Base-by-base conservation (phyloP, 352 stramenopile genomes). In the Globisporangium cederbergense region DNA sequence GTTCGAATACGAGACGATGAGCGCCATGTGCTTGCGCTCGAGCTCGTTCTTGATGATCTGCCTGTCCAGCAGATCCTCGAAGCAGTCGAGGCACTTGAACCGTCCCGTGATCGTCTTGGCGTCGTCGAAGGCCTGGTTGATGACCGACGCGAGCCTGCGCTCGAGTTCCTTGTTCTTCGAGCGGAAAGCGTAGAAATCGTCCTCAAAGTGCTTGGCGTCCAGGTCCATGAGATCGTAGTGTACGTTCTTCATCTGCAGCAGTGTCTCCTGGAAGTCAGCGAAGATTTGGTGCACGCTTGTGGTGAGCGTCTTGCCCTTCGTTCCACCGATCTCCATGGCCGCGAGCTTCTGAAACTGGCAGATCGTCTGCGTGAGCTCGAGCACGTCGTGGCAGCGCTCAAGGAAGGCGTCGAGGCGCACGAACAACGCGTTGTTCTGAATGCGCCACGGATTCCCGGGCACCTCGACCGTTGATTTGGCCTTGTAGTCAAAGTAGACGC, bases 401-500 rank as follows among this genome's bases (percentile, higher is more conserved):
- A 97, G 76, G 70, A 97, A 97, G 14, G 81, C 78, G 60, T 98
- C 92, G 0, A 98, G 67, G 0, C 92, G 87, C 51, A 96, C 74
- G 62, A 98, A 98, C 1, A 98, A 50, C 13, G 91, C 90, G 54
- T 97, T 96, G 72, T 97, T 97, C 64, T 97, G 91, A 28, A 97
- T 86, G 2, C 83, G 78, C 91, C 92, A 98, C 25, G 88, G 87
- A 54, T 97, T 97, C 9, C 77, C 71, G 1, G 89, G 89, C 2
- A 91, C 88, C 38, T 97, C 87, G 0, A 76, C 70, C 4, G 81
- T 77, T 0, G 89, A 93, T 47, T 90, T 90, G 3, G 83, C 86
- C 64, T 97, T 97, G 81, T 97, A 97, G 65, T 96, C 88, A 61
- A 97, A 97, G 70, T 97, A 98, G 1, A 95, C 85, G 20, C 82